These are phyloP conservation scores for Boletus smithii DNA, from an alignment of 1,284 basidiomycete genomes.

Conservation along the genomic window DNA sequence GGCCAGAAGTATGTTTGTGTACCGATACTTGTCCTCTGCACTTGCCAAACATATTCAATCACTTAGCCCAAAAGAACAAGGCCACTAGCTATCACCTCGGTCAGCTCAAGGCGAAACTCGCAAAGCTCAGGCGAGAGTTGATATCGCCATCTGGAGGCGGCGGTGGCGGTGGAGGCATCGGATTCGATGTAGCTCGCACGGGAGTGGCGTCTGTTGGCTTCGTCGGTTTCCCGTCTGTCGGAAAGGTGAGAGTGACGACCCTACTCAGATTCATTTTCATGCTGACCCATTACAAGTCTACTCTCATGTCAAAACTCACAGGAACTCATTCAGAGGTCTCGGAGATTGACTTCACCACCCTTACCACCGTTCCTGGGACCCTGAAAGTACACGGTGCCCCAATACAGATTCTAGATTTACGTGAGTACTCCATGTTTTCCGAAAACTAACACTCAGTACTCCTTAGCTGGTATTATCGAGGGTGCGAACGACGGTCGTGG, in stretches of 20 bases:
- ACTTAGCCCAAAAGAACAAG: constrained; percentile 94
- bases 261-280: neutral
- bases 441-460: constrained; percentile 1
- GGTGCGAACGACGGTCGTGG: constrained; percentile 98
- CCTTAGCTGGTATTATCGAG: constrained; percentile 92
- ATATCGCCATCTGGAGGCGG: constrained; percentile 79
- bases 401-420: constrained; percentile 83
- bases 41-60: constrained; percentile 13
- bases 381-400: constrained; percentile 93
- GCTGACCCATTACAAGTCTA: constrained; percentile 58
- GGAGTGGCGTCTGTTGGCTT: constrained; percentile 97
- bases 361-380: constrained; percentile 93
- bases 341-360: constrained; percentile 96
- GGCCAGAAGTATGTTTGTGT: constrained; percentile 52
- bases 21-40: constrained; percentile 3
- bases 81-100: constrained; percentile 92
- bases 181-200: constrained; percentile 97
- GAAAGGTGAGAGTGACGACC: constrained; percentile 59
- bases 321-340: constrained; percentile 98
- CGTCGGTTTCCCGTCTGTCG: constrained; percentile 85
- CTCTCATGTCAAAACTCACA: constrained; percentile 96
- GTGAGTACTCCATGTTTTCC: constrained; percentile 48
- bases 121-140: constrained; percentile 93
- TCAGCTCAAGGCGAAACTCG: constrained; percentile 97
- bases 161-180: constrained; percentile 81